phyloP scores from a whole-genome alignment of 805 yeast species.

The Wickerhamomyces ciferrii region DNA sequence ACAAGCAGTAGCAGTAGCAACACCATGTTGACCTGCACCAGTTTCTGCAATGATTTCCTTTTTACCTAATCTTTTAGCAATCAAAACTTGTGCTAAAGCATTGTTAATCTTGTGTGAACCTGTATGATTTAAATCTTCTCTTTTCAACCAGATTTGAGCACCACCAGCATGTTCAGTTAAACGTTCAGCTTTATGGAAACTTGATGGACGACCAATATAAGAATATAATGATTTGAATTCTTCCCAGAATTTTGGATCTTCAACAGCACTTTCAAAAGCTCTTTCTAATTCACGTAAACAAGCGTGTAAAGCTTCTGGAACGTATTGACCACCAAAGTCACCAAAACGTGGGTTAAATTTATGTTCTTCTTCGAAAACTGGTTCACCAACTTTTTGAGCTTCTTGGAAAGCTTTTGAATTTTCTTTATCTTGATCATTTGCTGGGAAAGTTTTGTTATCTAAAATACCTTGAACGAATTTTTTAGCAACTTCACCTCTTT shows the following conservation, averaged over 20 bases:
- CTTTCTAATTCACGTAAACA: constrained; percentile 85
- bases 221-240: constrained; percentile 81
- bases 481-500: constrained; percentile 58
- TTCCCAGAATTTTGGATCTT: constrained; percentile 91
- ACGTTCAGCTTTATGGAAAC: constrained; percentile 86
- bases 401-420: constrained; percentile 20
- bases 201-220: constrained; percentile 95
- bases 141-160: constrained; percentile 93
- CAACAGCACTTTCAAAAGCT: constrained; percentile 83
- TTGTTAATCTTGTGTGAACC: constrained; percentile 87
- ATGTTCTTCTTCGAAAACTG: constrained; percentile 51
- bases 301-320: constrained; percentile 92
- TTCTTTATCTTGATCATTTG: constrained; percentile 21
- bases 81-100: constrained; percentile 75
- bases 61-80: constrained; percentile 78
- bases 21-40: constrained; percentile 94
- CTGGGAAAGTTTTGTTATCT: constrained; percentile 43
- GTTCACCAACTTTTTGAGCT: constrained; percentile 21
- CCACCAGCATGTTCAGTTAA: constrained; percentile 90
- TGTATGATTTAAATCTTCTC: constrained; percentile 92
- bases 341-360: constrained; percentile 80
- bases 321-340: constrained; percentile 97
- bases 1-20: constrained; percentile 89
- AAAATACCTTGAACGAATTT: constrained; percentile 65
- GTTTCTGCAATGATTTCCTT: constrained; percentile 79